phyloP scores from a whole-genome alignment of 805 yeast species.

The Suhomyces xylopsoci region DNA sequence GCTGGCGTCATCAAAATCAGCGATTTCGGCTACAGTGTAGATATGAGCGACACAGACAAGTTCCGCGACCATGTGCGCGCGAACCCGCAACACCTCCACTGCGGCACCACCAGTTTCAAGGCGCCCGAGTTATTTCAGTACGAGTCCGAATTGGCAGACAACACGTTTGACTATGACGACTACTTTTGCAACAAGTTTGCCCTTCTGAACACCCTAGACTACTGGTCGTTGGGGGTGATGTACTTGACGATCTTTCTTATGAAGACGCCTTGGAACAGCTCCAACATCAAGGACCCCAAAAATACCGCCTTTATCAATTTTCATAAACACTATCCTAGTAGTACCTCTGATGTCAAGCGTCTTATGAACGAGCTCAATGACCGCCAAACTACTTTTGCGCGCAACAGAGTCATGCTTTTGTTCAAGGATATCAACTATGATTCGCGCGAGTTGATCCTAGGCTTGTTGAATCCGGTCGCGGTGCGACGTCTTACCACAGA shows the following conservation, averaged over 20 bases:
- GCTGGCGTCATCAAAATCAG: constrained; percentile 44
- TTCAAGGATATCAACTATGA: constrained; percentile 39
- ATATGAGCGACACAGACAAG: constrained; percentile 6
- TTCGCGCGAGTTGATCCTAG: constrained; percentile 29
- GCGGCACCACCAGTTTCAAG: constrained; percentile 54
- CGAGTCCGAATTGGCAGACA: constrained; percentile 16
- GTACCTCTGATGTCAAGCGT: constrained; percentile 9
- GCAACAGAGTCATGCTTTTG: constrained; percentile 31
- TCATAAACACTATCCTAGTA: constrained; percentile 25
- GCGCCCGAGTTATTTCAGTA: constrained; percentile 48
- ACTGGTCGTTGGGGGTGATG: constrained; percentile 52
- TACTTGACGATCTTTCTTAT: constrained; percentile 45
- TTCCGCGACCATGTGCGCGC: constrained; percentile 4
- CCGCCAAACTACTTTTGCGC: constrained; percentile 8
- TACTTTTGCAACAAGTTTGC: not conserved
- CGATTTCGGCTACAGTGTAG: constrained; percentile 50
- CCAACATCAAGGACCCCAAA: constrained; percentile 24
- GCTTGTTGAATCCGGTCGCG: constrained; percentile 33
- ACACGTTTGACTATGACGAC: constrained; percentile 1
- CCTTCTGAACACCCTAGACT: constrained; percentile 40
- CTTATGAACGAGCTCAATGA: constrained; percentile 12
- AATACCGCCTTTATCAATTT: constrained; percentile 22
- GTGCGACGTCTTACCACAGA: constrained; percentile 20
- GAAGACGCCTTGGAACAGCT: constrained; percentile 47
- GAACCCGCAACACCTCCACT: constrained; percentile 20